Evolutionary conservation across 352 stramenopile species (phyloP), one percentile per base, ranked within the genome.

Genomic region (Phytophthora quininea): DNA sequence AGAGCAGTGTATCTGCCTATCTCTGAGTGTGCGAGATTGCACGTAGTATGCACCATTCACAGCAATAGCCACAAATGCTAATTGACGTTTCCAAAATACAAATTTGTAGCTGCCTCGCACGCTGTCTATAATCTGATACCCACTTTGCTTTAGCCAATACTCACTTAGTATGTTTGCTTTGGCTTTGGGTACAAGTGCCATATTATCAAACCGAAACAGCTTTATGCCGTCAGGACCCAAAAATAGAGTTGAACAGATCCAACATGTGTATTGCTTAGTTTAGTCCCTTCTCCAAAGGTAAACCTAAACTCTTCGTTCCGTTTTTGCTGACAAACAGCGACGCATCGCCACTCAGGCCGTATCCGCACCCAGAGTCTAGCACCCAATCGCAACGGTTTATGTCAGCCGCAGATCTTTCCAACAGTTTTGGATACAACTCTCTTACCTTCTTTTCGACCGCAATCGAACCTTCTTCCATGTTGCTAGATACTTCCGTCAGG

Each of bases 241-340:
- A 51, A 42, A 24, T 59, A 62, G 30, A 45, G 54, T 37, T 54
- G 54, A 35, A 62, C 32, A 29, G 42, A 52, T 24, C 54, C 54
- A 62, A 62, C 31, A 12, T 62, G 31, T 62, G 42, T 60, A 54
- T 53, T 62, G 43, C 43, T 46, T 24, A 54, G 54, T 54, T 62
- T 62, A 62, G 30, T 62, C n/a, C 54, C 54, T 53, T 58, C 35
- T 42, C 37, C 43, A 37, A 62, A 53, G 9, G 54, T 62, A 62
- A 62, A 62, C 8, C 43, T 62, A 62, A 54, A 54, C 54, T 62
- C 43, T 46, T 33, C 29, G n/a, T 10, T 62, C 3, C 10, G 54
- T 8, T 53, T 27, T 54, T 62, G 42, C 15, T 29, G 42, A 54
- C 42, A 46, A 54, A 58, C 51, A 49, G n/a, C 30, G 54, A 62